Percentiles rank a stretch among this genome's conserved stretches.
phyloP scores from a whole-genome alignment of 768 basidiomycete genomes.

The Aureoboletus auriporus region DNA sequence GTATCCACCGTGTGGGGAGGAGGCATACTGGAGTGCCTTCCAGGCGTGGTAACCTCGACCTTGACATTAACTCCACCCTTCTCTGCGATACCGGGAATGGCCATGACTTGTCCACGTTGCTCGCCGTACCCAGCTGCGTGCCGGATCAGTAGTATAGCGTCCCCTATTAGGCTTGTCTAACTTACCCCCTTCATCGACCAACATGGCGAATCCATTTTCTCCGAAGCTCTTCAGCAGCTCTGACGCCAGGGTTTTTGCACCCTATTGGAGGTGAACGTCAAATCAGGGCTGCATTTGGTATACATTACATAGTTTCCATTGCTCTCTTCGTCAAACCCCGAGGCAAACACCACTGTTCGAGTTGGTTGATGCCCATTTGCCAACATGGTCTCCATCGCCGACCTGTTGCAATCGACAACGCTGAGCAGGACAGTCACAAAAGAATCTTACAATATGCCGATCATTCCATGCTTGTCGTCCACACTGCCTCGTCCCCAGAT shows the following conservation, averaged over 20 bases:
- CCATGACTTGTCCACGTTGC: constrained; percentile 50
- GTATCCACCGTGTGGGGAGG: constrained; percentile 67
- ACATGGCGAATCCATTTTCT: constrained; percentile 62
- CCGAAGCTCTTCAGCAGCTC: constrained; percentile 63
- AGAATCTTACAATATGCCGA: constrained; percentile 52
- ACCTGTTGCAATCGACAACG: constrained; percentile 25
- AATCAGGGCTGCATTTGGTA: neutral
- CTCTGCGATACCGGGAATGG: constrained; percentile 63
- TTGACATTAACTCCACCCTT: constrained; percentile 66
- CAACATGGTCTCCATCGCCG: constrained; percentile 61
- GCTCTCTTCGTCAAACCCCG: constrained; percentile 77
- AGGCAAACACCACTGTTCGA: constrained; percentile 58
- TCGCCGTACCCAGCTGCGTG: constrained; percentile 47
- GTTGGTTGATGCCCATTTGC: constrained; percentile 60
- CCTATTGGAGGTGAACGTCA: constrained; percentile 33
- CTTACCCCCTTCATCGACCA: constrained; percentile 87
- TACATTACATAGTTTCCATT: constrained; percentile 42
- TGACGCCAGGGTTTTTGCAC: constrained; percentile 46
- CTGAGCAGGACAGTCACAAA: neutral
- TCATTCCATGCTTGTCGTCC: constrained; percentile 67
- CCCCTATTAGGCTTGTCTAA: constrained; percentile 1
- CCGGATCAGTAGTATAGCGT: neutral
- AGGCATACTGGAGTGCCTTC: constrained; percentile 86
- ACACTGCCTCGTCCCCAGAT: constrained; percentile 49
- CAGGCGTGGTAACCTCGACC: constrained; percentile 63